Evolutionary conservation across 768 basidiomycete genomes (phyloP).

Genomic region (Pisolithus microcarpus): DNA sequence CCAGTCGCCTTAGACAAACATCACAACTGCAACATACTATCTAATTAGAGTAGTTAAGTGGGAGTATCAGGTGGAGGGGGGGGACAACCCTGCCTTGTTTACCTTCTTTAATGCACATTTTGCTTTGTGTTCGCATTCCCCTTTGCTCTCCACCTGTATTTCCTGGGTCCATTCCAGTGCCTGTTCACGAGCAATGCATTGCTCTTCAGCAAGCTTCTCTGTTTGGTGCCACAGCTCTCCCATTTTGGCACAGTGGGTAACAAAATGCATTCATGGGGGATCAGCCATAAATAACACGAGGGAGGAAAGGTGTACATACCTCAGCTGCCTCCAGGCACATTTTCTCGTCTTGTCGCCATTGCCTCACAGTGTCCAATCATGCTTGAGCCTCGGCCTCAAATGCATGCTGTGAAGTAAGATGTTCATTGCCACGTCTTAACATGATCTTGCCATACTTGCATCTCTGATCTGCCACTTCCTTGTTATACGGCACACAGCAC

Average conservation of each 20-base stretch:
- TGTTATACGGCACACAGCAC: conserved; percentile 83
- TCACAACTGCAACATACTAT: no score
- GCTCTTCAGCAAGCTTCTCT: conserved; percentile 74
- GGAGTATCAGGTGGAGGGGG: no score
- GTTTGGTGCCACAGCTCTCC: conserved; percentile 64
- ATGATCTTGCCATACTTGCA: conserved; percentile 85
- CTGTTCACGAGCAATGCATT: conserved; percentile 68
- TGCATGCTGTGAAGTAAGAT: conserved; percentile 62
- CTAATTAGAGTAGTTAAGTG: no score
- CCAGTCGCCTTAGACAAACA: no score
- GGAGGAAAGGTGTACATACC: conserved; percentile 35
- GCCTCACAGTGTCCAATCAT: conserved; percentile 69
- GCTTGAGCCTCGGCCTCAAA: conserved; percentile 67
- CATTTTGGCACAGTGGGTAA: conserved; percentile 47
- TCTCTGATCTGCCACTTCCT: conserved; percentile 84
- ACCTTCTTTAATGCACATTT: conserved; percentile 51
- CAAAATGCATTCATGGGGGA: not conserved
- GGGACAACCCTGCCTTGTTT: no score
- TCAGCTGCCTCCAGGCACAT: conserved; percentile 57
- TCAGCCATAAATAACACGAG: not conserved
- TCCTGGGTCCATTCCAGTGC: no score
- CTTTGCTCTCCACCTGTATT: conserved; percentile 61
- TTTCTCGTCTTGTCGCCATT: conserved; percentile 73
- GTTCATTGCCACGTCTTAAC: conserved; percentile 74
- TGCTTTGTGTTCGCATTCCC: conserved; percentile 64